These are phyloP conservation scores for Galerina marginata DNA, from an alignment of 768 basidiomycete genomes.

Conservation along the genomic window DNA sequence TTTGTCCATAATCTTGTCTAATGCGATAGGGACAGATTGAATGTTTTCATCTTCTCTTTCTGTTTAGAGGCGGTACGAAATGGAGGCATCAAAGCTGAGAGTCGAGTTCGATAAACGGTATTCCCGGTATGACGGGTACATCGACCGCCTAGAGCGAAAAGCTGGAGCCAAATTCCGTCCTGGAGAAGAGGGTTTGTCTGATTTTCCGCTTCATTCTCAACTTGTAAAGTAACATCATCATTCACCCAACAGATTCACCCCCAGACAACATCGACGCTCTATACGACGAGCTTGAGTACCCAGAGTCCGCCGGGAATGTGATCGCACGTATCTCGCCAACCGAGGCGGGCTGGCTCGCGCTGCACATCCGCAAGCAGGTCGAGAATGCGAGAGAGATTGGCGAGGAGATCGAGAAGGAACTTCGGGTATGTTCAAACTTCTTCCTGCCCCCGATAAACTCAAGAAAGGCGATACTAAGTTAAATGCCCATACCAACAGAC, in stretches of 20 bases:
- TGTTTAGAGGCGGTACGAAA: slow-evolving; percentile 59
- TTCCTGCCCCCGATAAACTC: neutral
- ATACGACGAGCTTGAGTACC: slow-evolving; percentile 70
- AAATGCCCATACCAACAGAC: slow-evolving; percentile 36
- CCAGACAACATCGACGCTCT: slow-evolving; percentile 59
- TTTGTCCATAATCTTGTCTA: slow-evolving; percentile 33
- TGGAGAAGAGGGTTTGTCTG: slow-evolving; percentile 43
- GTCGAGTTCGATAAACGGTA: slow-evolving; percentile 62
- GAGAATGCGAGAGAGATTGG: slow-evolving; percentile 54
- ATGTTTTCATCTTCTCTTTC: neutral
- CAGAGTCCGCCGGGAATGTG: slow-evolving; percentile 46
- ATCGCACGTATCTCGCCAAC: slow-evolving; percentile 44
- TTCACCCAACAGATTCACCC: slow-evolving; percentile 36
- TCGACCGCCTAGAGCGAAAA: slow-evolving; percentile 66
- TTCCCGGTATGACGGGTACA: slow-evolving; percentile 58
- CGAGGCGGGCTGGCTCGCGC: slow-evolving; percentile 70
- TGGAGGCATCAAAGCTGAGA: slow-evolving; percentile 62
- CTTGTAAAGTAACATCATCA: slow-evolving; percentile 1
- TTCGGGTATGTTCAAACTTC: slow-evolving; percentile 56
- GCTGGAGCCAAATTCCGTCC: slow-evolving; percentile 52
- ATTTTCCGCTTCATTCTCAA: slow-evolving; percentile 2
- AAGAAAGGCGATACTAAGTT: neutral
- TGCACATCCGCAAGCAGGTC: slow-evolving; percentile 52
- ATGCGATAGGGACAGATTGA: neutral
- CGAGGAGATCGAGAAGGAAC: slow-evolving; percentile 73